Evolutionary conservation across 23 red algal genomes (phyloP).

Genomic region (Gracilaria gracilis): DNA sequence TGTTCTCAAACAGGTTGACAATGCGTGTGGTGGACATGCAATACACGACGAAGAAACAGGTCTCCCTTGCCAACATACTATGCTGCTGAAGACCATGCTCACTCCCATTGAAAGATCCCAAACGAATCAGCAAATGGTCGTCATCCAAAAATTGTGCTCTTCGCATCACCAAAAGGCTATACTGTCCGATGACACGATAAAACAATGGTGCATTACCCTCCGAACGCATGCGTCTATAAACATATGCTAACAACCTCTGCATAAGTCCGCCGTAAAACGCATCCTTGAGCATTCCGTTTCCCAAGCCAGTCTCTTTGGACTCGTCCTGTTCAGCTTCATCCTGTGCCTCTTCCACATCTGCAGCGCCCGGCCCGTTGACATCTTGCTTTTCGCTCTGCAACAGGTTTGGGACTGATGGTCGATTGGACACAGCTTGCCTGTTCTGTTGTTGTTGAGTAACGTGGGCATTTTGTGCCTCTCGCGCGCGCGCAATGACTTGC

Average conservation of each 20-base stretch:
- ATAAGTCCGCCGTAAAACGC: conserved; percentile 77
- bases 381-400: neutral
- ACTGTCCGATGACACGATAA: conserved; percentile 51
- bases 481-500: conserved; percentile 47
- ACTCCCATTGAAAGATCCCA: conserved; percentile 59
- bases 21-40: conserved; percentile 60
- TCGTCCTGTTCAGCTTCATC: neutral
- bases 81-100: neutral
- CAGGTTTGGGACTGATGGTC: neutral
- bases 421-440: neutral
- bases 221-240: conserved; percentile 43
- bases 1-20: conserved; percentile 69
- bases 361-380: neutral
- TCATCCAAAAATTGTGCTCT: conserved; percentile 87
- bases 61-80: conserved; percentile 4
- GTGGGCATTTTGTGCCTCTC: conserved; percentile 42
- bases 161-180: conserved; percentile 71
- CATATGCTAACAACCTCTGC: conserved; percentile 83
- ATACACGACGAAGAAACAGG: conserved; percentile 74
- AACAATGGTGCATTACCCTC: conserved; percentile 51
- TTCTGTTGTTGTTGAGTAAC: neutral
- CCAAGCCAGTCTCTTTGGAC: conserved; percentile 72
- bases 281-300: conserved; percentile 48
- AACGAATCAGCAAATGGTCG: conserved; percentile 70
- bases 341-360: conserved; percentile 7